Conservation (phyloP, 495 filamentous ascomycete species). For the Pseudoneurospora amorphoporcata region DNA sequence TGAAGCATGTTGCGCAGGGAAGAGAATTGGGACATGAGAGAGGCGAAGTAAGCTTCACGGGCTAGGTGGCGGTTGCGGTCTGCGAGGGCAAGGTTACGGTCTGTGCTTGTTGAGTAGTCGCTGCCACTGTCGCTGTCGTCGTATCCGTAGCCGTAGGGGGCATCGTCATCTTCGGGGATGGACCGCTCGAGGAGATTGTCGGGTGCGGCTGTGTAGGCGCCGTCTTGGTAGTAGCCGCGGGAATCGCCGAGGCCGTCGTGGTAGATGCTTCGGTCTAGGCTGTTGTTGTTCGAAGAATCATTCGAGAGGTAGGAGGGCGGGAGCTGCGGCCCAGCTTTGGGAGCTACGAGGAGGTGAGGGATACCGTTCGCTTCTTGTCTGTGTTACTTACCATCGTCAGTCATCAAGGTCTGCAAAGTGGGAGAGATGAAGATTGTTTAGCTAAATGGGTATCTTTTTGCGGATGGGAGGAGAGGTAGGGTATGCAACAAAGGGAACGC, state of each 20-base stretch:
- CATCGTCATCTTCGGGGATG: conserved; percentile 6
- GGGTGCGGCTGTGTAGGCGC: conserved; percentile 54
- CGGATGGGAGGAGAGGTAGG: conserved; percentile 3
- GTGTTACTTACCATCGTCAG: conserved; percentile 36
- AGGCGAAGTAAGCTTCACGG: conserved; percentile 49
- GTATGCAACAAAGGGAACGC: conserved; percentile 18
- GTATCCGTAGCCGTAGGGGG: conserved; percentile 3
- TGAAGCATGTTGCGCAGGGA: conserved; percentile 49
- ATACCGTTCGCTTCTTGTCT: conserved; percentile 64
- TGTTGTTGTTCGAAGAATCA: conserved; percentile 16
- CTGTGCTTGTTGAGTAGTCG: conserved; percentile 5
- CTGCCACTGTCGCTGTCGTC: background rate
- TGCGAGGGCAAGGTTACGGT: conserved; percentile 17
- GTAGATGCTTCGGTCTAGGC: conserved; percentile 32
- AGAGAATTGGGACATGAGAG: conserved; percentile 49
- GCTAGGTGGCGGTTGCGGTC: conserved; percentile 39
- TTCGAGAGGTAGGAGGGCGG: conserved; percentile 21
- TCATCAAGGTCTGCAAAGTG: conserved; percentile 14
- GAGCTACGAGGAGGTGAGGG: conserved; percentile 54
- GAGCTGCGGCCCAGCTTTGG: conserved; percentile 37
- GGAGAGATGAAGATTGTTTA: conserved; percentile 17
- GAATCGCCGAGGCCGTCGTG: conserved; percentile 34
- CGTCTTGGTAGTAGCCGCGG: conserved; percentile 56
- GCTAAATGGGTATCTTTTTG: conserved; percentile 9
- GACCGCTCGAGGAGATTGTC: conserved; percentile 5